These are phyloP conservation scores for Paraglomus brasilianum DNA, from an alignment of 192 early-diverging fungal species.

Conservation along the genomic window DNA sequence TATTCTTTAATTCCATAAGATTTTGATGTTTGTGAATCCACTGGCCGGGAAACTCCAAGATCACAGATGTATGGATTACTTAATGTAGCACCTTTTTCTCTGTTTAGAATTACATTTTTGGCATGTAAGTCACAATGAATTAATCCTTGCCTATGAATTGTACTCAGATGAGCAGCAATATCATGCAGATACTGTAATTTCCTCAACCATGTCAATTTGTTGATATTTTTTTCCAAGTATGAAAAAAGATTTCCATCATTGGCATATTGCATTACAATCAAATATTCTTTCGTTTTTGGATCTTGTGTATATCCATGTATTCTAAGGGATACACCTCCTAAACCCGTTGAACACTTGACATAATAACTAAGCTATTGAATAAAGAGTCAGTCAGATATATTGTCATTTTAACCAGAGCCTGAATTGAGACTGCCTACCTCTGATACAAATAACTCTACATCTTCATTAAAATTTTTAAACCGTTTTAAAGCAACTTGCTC, in stretches of 20 bases:
- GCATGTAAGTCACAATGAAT: conserved; percentile 14
- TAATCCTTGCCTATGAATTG: conserved; percentile 9
- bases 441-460: too few species aligned
- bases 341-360: too few species aligned
- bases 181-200: conserved; percentile 9
- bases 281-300: conserved; percentile 16
- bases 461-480: too few species aligned
- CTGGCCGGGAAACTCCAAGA: background rate
- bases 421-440: too few species aligned
- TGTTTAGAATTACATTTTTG: conserved; percentile 2
- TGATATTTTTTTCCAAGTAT: background rate
- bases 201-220: conserved; percentile 1
- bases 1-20: conserved; percentile 1
- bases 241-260: conserved; percentile 4
- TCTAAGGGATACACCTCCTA: too few species aligned
- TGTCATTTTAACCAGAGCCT: too few species aligned
- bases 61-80: background rate
- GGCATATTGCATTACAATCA: conserved; percentile 11
- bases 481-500: too few species aligned
- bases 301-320: conserved; percentile 24
- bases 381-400: too few species aligned
- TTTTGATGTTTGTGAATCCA: background rate
- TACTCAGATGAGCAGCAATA: background rate
- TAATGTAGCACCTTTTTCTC: too few species aligned
- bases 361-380: too few species aligned